These are phyloP conservation scores for Kwoniella sp. DNA, from an alignment of 768 basidiomycete species.

Conservation along the genomic window DNA sequence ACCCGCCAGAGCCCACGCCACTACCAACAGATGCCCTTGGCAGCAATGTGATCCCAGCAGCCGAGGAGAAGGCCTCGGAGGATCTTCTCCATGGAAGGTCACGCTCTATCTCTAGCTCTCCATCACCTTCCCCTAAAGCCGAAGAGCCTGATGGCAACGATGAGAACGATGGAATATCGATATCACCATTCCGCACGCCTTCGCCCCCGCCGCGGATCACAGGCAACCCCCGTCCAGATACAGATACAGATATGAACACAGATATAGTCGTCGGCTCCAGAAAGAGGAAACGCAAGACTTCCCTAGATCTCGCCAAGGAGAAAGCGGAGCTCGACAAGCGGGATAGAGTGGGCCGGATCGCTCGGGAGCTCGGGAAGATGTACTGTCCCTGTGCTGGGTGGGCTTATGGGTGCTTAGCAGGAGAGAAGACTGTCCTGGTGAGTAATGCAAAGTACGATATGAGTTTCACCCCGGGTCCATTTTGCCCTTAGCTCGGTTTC, in stretches of 20 bases:
- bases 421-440: constrained; percentile 39
- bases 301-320: background rate
- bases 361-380: constrained; percentile 23
- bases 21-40: background rate
- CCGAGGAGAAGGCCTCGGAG: no score
- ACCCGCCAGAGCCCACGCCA: constrained; percentile 12
- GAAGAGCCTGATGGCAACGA: background rate
- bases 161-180: background rate
- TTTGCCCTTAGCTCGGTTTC: no score
- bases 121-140: background rate
- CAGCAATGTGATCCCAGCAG: no score
- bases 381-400: constrained; percentile 50
- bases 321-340: background rate
- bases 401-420: constrained; percentile 42
- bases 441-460: constrained; percentile 3
- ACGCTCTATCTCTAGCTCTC: no score
- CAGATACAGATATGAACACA: no score
- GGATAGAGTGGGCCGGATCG: background rate
- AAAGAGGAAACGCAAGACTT: background rate
- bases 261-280: background rate
- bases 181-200: background rate
- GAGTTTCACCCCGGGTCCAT: no score
- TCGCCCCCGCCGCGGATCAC: background rate
- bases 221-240: background rate
- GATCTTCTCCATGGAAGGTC: no score